These are phyloP conservation scores for Achlya hypogyna DNA, from an alignment of 352 stramenopile species.

Conservation along the genomic window DNA sequence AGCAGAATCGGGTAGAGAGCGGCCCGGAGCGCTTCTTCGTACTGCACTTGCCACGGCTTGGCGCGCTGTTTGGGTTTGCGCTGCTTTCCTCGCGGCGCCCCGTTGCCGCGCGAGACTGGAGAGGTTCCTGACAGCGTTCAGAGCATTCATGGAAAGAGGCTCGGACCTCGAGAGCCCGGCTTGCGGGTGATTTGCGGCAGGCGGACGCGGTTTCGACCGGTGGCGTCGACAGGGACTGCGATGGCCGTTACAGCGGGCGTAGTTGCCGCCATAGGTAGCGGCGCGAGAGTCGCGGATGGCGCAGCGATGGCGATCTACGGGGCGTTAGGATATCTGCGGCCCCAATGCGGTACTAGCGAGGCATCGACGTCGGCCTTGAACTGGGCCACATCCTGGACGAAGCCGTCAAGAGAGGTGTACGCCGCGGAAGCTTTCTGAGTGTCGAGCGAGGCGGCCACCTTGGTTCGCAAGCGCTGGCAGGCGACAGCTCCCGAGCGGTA, in stretches of 20 bases:
- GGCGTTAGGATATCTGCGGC: too few relatives aligned
- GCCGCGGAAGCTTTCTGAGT: not conserved
- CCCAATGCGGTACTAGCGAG: too few relatives aligned
- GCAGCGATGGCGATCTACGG: too few relatives aligned
- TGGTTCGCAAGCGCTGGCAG: not conserved
- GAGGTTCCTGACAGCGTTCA: too few relatives aligned
- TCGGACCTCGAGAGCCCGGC: too few relatives aligned
- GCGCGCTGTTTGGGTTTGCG: not conserved
- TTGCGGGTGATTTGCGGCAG: too few relatives aligned
- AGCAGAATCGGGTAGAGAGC: not conserved
- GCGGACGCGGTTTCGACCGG: too few relatives aligned
- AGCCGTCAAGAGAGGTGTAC: not conserved
- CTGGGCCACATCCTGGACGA: not conserved
- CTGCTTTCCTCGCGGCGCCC: not conserved
- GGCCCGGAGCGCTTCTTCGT: not conserved
- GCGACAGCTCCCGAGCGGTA: not conserved
- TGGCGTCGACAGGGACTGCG: too few relatives aligned
- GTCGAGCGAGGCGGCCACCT: not conserved
- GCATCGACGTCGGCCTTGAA: not conserved
- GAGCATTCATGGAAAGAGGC: too few relatives aligned
- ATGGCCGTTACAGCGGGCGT: too few relatives aligned
- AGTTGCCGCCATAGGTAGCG: too few relatives aligned
- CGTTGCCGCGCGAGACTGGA: not conserved
- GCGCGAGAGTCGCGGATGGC: too few relatives aligned
- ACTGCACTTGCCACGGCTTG: not conserved